A percentile compares a stretch with the other conserved stretches of the same genome.
Conservation (phyloP, 768 basidiomycete species). For the Trichaptum fuscoviolaceum region DNA sequence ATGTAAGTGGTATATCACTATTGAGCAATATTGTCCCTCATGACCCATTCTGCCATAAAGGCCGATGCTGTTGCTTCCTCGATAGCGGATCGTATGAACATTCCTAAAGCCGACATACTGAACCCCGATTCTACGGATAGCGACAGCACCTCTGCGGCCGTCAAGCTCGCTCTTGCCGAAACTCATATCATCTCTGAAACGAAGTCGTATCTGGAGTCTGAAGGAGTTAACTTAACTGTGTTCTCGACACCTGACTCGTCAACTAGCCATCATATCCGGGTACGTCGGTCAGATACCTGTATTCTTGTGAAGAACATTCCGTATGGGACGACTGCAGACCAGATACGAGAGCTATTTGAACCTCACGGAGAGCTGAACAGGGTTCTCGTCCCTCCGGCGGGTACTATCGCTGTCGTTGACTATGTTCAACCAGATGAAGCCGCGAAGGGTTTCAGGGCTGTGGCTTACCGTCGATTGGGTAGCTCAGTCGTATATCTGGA, state of each 20-base stretch:
- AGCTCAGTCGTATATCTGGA: constrained; percentile 91
- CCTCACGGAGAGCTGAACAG: constrained; percentile 65
- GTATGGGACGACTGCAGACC: constrained; percentile 70
- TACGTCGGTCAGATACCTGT: constrained; percentile 62
- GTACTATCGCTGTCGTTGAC: constrained; percentile 90
- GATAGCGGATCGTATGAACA: constrained; percentile 81
- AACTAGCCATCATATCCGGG: constrained; percentile 14
- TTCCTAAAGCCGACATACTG: constrained; percentile 83
- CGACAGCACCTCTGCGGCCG: constrained; percentile 48
- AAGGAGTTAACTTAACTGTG: constrained; percentile 59
- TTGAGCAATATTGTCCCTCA: constrained; percentile 12
- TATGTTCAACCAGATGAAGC: constrained; percentile 72
- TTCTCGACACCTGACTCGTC: constrained; percentile 36
- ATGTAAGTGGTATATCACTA: constrained; percentile 56
- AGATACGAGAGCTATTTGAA: constrained; percentile 77
- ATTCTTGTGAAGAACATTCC: constrained; percentile 97
- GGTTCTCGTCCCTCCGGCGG: constrained; percentile 84
- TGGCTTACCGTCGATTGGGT: constrained; percentile 84
- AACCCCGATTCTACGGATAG: constrained; percentile 72
- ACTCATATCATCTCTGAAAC: constrained; percentile 96
- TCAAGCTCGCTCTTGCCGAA: constrained; percentile 94
- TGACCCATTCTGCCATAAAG: constrained; percentile 34
- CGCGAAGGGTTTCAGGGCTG: constrained; percentile 65
- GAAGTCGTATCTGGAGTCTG: constrained; percentile 79
- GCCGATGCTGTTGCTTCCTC: constrained; percentile 91